phyloP scores from a whole-genome alignment of 352 stramenopile species.

The Phytophthora pisi region DNA sequence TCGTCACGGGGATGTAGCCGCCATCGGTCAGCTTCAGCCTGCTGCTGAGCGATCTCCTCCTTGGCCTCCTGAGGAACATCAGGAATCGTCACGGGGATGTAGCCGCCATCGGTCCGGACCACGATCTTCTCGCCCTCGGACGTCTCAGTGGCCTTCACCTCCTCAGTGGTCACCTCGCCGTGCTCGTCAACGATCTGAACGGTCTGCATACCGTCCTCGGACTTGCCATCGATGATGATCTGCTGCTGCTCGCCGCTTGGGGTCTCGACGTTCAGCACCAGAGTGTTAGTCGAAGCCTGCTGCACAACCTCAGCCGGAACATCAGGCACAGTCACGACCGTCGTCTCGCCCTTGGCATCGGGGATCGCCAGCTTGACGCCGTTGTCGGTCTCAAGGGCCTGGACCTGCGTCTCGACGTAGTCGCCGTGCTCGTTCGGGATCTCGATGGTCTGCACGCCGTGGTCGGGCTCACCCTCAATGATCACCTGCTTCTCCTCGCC shows the following conservation, averaged over 20 bases:
- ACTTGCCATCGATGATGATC: constrained; percentile 2
- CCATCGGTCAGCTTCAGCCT: background rate
- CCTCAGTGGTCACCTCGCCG: background rate
- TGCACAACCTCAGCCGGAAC: constrained; percentile 5
- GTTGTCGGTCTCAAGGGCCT: background rate
- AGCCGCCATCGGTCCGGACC: background rate
- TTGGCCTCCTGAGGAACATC: background rate
- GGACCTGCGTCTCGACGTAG: constrained; percentile 1
- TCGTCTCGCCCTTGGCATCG: background rate
- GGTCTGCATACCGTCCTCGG: background rate
- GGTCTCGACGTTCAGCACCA: constrained; percentile 2
- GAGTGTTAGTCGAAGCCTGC: constrained; percentile 11
- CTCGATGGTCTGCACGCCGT: constrained; percentile 9
- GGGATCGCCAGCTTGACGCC: background rate
- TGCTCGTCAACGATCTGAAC: constrained; percentile 7
- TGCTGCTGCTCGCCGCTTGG: background rate
- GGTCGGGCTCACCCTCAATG: background rate
- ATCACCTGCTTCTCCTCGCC: constrained; percentile 13
- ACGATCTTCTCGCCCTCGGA: background rate
- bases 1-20: background rate
- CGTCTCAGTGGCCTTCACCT: background rate
- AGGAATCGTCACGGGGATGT: background rate
- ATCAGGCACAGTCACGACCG: background rate
- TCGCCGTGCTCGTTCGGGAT: constrained; percentile 5
- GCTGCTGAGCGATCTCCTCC: background rate